These are phyloP conservation scores for Lactifluus subvellereus DNA, from an alignment of 768 basidiomycete species.

Conservation along the genomic window DNA sequence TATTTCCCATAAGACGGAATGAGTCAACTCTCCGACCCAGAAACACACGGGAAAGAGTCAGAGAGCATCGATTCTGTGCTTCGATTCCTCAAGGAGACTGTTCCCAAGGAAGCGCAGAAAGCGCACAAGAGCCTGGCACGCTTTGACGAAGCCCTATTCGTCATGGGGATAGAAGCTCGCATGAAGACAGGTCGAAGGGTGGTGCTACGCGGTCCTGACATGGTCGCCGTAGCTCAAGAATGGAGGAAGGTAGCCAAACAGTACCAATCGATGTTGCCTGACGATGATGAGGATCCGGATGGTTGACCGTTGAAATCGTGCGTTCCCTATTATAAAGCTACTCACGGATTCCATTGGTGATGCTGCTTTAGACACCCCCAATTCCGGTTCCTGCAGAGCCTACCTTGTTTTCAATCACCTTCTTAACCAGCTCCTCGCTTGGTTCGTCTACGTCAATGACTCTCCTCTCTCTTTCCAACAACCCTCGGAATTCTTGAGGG, in stretches of 20 bases:
- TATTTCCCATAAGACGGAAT: not conserved
- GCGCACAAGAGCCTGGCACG: constrained; percentile 5
- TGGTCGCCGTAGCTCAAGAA: not conserved
- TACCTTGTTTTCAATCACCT: constrained; percentile 48
- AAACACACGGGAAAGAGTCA: not conserved
- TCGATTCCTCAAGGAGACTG: constrained; percentile 10
- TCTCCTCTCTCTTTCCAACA: constrained; percentile 68
- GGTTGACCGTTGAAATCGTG: not conserved
- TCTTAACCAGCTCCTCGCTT: constrained; percentile 69
- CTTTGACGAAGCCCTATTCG: constrained; percentile 12
- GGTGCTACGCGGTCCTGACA: not conserved
- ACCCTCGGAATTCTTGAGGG: constrained; percentile 75
- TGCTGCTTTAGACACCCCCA: constrained; percentile 2
- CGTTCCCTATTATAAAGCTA: not conserved
- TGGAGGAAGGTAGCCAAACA: constrained; percentile 13
- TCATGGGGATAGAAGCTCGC: constrained; percentile 13
- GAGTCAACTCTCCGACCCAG: constrained; percentile 1
- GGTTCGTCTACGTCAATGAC: constrained; percentile 72
- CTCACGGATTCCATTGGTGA: not conserved
- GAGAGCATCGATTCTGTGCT: constrained; percentile 13
- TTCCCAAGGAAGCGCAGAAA: constrained; percentile 10
- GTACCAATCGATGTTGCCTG: constrained; percentile 15
- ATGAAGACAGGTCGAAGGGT: constrained; percentile 14
- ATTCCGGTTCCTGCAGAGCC: not conserved
- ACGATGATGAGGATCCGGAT: constrained; percentile 7